Evolutionary conservation across 805 yeast genomes (phyloP).

Genomic region (Candida patagonica): DNA sequence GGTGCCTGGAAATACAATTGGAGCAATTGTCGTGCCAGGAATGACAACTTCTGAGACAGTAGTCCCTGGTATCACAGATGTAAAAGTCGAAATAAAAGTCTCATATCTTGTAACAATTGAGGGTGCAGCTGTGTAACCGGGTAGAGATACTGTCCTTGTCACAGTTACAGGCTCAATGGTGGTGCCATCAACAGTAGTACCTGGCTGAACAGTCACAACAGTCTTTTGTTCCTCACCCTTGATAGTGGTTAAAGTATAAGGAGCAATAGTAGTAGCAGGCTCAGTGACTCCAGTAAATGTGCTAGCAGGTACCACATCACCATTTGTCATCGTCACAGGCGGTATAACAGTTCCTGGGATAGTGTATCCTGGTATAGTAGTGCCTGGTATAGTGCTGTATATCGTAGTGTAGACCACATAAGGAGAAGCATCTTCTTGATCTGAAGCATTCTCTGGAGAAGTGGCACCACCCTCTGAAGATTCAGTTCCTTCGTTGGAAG

Average conservation of each 20-base stretch:
- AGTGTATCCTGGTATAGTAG: slow-evolving; percentile 8
- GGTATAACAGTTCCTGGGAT: slow-evolving; percentile 1
- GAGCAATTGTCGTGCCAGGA: slow-evolving; percentile 8
- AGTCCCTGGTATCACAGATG: slow-evolving; percentile 12
- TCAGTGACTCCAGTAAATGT: not conserved
- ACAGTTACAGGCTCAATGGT: slow-evolving; percentile 1
- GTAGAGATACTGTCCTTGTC: slow-evolving; percentile 5
- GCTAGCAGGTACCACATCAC: slow-evolving; percentile 12
- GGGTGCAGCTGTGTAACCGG: slow-evolving; percentile 18
- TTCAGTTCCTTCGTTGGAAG: slow-evolving; percentile 4
- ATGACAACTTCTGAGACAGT: slow-evolving; percentile 10
- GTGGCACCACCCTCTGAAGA: not conserved
- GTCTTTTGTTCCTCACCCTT: not conserved
- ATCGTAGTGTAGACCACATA: slow-evolving; percentile 6
- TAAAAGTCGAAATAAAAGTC: slow-evolving; percentile 9
- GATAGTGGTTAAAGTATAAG: no score
- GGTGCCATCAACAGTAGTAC: slow-evolving; percentile 9
- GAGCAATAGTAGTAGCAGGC: not conserved
- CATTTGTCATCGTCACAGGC: slow-evolving; percentile 16
- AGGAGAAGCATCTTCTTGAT: slow-evolving; percentile 3
- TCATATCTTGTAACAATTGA: slow-evolving; percentile 1
- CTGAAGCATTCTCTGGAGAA: not conserved
- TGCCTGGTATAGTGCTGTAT: slow-evolving; percentile 10
- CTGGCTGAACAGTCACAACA: slow-evolving; percentile 10
- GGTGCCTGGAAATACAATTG: slow-evolving; percentile 4